Base-by-base conservation (phyloP, 208 protist genomes). In the Trypanosoma boissoni region DNA sequence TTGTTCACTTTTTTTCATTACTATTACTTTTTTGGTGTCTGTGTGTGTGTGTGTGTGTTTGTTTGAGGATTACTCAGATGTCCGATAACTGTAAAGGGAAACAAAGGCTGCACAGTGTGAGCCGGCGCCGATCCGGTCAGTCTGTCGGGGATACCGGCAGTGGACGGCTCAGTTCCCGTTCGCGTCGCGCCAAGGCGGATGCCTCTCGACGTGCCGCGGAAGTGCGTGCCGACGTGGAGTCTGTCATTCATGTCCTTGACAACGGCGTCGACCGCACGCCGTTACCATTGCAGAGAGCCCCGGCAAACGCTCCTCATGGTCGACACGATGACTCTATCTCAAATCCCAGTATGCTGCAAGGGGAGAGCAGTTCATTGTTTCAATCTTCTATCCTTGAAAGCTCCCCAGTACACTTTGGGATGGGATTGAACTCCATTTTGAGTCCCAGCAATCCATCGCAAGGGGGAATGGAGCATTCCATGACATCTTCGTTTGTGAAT, bases 241-340 rank as follows among this genome's bases (percentile, higher is more conserved):
- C 69, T 0, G 62, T 72, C 16, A 76, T 95, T 43, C 88, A 91
- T 44, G 85, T 95, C 16, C 74, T 92, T 23, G 88, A 92, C 68
- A 83, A 83, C 23, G 86, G 86, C 23, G 80, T 93, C 6, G 88
- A 94, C 63, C 81, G 91, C 34, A 94, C 91, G 0, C 91, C 91
- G 0, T 44, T 83, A 36, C 87, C 78, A n/a, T 76, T 96, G 39
- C 64, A 76, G 51, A 67, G 76, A 53, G n/a, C n/a, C n/a, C 61
- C 46, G 7, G 64, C 63, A 10, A 72, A 71, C 2, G 57, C 64
- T 21, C 56, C 64, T 18, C 58, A 68, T 24, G 68, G 55, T 20
- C 36, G 43, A 28, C 18, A 36, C 12, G 20, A 57, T 21, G 48
- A 34, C 43, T 36, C 9, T 31, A 39, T n/a, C 18, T 74, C 59